Base-by-base conservation (phyloP, 2,329 filamentous ascomycete genomes). In the Penicillium sp. region DNA sequence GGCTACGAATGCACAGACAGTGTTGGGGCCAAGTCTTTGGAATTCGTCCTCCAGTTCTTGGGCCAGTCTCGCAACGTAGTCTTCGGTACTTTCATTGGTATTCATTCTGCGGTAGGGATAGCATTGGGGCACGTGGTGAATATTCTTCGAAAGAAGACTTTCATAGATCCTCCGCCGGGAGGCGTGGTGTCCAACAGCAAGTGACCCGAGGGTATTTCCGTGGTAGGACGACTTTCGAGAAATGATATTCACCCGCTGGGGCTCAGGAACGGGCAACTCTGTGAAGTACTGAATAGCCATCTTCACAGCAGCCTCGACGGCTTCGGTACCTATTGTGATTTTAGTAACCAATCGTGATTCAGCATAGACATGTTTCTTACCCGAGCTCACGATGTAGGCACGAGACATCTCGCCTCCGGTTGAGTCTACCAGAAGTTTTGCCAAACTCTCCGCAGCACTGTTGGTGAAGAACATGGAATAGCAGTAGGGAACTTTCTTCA, bases 41-140 rank as follows among this genome's bases (percentile, higher is more conserved):
- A 91, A 90, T 62, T 89, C 84, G 10, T 75, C 77, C 6, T 90
- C 87, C 1, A 92, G 75, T 67, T 91, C 87, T 12, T 80, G 70
- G 0, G 83, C 82, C 15, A 90, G 75, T 27, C 84, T 77, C 1
- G 69, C 68, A 0, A 89, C 82, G 57, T 89, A 91, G 1, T 79
- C 74, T 3, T 79, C 75, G 8, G 82, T 78, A 0, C 76, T 80
- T 63, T 90, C 86, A 0, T 67, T 73, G 0, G 75, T 60, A 0
- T 57, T 61, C 65, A 81, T 80, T 1, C 80, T 81, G 3, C 86
- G 82, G 63, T 88, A 91, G 0, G 81, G 75, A 60, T 87, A 85
- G 66, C 87, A 89, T 0, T 87, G 81, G 8, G 84, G 86, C 0
- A 91, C 83, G 43, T 80, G 80, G 21, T 79, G 82, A 43, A 85